Evolutionary conservation across 495 filamentous ascomycete species (phyloP).

Genomic region (Cladorrhinum samala): DNA sequence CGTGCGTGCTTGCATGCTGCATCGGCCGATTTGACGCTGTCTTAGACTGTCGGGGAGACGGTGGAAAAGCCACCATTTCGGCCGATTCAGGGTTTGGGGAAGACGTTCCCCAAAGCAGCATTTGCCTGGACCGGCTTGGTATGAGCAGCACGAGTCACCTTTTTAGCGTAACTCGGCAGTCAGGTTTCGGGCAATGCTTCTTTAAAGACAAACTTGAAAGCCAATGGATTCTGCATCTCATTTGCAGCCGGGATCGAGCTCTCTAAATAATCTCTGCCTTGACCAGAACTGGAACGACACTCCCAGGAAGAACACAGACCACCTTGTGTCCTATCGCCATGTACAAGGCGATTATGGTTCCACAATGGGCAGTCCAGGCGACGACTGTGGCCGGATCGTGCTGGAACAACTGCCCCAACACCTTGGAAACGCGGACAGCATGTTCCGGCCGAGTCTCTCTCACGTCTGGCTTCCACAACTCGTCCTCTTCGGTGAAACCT

Average conservation of each 20-base stretch:
- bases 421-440: slow-evolving; percentile 14
- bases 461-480: slow-evolving; percentile 45
- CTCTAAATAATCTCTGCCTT: slow-evolving; percentile 12
- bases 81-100: no score
- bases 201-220: no score
- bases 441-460: slow-evolving; percentile 28
- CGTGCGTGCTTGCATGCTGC: no score
- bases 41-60: no score
- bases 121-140: no score
- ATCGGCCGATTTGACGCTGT: no score
- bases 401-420: slow-evolving; percentile 27
- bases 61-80: no score
- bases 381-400: slow-evolving; percentile 21
- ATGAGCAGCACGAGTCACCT: no score
- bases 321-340: slow-evolving; percentile 14
- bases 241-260: background rate
- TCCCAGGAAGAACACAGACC: slow-evolving; percentile 23
- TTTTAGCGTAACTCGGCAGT: no score
- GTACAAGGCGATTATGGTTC: slow-evolving; percentile 24
- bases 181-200: no score
- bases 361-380: slow-evolving; percentile 29
- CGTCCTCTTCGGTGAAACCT: slow-evolving; percentile 57
- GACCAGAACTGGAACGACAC: slow-evolving; percentile 27
- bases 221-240: no score
- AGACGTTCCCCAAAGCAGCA: no score